These are phyloP conservation scores for Singerocomus inundabilis DNA, from an alignment of 1,284 basidiomycete species.

Conservation along the genomic window DNA sequence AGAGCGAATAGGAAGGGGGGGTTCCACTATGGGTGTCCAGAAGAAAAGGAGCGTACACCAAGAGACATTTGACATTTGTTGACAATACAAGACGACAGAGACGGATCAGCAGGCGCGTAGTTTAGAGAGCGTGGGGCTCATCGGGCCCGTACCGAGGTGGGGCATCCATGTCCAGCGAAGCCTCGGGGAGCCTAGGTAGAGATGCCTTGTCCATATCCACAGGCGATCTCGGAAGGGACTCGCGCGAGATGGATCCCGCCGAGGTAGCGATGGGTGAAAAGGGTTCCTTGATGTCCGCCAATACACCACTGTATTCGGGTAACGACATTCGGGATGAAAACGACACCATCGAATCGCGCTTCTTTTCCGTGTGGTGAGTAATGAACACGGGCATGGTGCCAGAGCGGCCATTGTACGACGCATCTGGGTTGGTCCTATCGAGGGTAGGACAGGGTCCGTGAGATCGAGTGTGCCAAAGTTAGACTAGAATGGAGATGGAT, in stretches of 20 bases:
- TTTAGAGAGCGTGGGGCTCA: conserved; percentile 16
- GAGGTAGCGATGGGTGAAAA: conserved; percentile 24
- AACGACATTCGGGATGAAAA: conserved; percentile 43
- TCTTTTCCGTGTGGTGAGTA: conserved; percentile 39
- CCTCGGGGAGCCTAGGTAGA: conserved; percentile 20
- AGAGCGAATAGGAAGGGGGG: no score
- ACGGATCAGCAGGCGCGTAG: no score
- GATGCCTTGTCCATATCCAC: conserved; percentile 16
- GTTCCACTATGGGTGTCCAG: no score
- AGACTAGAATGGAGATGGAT: not conserved
- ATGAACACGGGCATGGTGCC: conserved; percentile 42
- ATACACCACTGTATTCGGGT: conserved; percentile 36
- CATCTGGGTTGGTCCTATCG: conserved; percentile 30
- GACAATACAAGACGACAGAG: no score
- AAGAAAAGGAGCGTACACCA: no score
- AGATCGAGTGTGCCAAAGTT: conserved; percentile 1
- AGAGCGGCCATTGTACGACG: conserved; percentile 20
- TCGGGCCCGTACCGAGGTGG: conserved; percentile 24
- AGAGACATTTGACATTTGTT: no score
- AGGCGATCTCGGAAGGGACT: conserved; percentile 26
- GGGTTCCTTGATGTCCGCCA: conserved; percentile 33
- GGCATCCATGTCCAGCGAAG: conserved; percentile 7
- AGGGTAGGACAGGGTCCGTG: not conserved
- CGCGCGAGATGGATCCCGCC: conserved; percentile 26
- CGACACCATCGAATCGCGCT: conserved; percentile 47